Base-by-base conservation (phyloP, 177 flowering plant species). In the Vitis hybrid region DNA sequence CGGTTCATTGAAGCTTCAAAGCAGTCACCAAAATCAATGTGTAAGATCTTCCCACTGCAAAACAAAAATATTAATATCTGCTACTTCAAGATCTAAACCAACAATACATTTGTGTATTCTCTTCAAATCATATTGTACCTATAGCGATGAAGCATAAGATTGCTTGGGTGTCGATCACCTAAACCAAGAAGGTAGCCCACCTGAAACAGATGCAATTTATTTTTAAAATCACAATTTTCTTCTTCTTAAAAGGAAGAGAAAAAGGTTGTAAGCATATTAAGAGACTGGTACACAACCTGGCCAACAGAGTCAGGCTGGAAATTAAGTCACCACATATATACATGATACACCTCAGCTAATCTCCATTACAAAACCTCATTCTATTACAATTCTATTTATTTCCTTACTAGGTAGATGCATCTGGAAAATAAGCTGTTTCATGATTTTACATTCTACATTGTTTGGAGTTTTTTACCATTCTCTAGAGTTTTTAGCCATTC, bases 1-100 rank as follows among this genome's bases (percentile, higher is more conserved):
- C 99, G 79, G 80, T 90, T 92, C 97, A 94, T 96, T 72, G 98
- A 90, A 62, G 98, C 99, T 86, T 96, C 99, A 85, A 96, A 96
- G 79, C 98, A 96, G 79, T 94, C 98, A 58, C 98, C 99, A 84
- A 96, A 96, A 81, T 96, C 99, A 65, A 96, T 96, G 75, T 96
- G 99, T 85, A 96, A 82, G 69, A 96, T 96, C 81, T 96, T 96
- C 28, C 98, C 99, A 78, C 99, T 96, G 86, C 67, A 80, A 76
- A 75, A 69, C 14, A 24, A 75, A 31, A 8, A 78, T 6, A 31
- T 24, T 33, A 17, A 53, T 28, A 66, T 63, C 3, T 53, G 33
- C 54, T 15, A 65, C 20, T 31, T 56, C 1, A 54, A 24, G 51
- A 64, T 6, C 24, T 11, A 24, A 67, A 71, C 28, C 13, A 33